Evolutionary conservation across 2,329 filamentous ascomycete genomes (phyloP).

Genomic region (Raffaelea deltoideospora): DNA sequence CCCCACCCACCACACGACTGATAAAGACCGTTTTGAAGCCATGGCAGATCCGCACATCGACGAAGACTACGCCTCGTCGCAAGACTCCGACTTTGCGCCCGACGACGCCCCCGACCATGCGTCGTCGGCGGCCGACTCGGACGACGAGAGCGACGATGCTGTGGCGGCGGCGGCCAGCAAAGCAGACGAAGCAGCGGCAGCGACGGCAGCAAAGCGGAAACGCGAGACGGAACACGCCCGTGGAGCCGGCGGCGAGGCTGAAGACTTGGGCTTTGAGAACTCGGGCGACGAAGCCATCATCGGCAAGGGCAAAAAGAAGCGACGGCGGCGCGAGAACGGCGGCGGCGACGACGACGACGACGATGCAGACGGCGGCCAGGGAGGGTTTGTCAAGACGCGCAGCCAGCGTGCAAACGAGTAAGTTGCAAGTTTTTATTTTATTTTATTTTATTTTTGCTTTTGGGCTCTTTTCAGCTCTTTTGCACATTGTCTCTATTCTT

Average conservation of each 20-base stretch:
- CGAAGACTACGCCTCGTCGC: slow-evolving; percentile 48
- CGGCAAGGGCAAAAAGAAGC: slow-evolving; percentile 40
- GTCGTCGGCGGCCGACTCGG: slow-evolving; percentile 32
- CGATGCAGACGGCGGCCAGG: slow-evolving; percentile 43
- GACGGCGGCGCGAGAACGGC: slow-evolving; percentile 26
- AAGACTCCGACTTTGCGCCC: slow-evolving; percentile 61
- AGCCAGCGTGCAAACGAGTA: slow-evolving; percentile 53
- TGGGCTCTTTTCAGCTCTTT: too few species aligned
- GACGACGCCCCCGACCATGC: slow-evolving; percentile 30
- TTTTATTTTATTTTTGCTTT: neutral
- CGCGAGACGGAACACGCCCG: neutral
- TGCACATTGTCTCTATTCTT: too few species aligned
- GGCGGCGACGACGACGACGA: slow-evolving; percentile 35
- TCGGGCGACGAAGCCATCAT: slow-evolving; percentile 63
- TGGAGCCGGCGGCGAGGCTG: slow-evolving; percentile 16
- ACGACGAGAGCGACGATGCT: slow-evolving; percentile 21
- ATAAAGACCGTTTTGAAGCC: too few species aligned
- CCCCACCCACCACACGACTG: too few species aligned
- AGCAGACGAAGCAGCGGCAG: too few species aligned
- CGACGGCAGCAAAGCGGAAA: slow-evolving; percentile 16
- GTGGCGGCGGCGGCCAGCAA: slow-evolving; percentile 2
- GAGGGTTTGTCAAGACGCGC: slow-evolving; percentile 56
- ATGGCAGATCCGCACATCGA: too few species aligned
- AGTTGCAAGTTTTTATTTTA: slow-evolving; percentile 8
- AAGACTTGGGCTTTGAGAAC: slow-evolving; percentile 42